Percentiles rank a stretch among this genome's conserved stretches.
phyloP scores from a whole-genome alignment of 306 rosid species.

The Dicorynia guianensis region DNA sequence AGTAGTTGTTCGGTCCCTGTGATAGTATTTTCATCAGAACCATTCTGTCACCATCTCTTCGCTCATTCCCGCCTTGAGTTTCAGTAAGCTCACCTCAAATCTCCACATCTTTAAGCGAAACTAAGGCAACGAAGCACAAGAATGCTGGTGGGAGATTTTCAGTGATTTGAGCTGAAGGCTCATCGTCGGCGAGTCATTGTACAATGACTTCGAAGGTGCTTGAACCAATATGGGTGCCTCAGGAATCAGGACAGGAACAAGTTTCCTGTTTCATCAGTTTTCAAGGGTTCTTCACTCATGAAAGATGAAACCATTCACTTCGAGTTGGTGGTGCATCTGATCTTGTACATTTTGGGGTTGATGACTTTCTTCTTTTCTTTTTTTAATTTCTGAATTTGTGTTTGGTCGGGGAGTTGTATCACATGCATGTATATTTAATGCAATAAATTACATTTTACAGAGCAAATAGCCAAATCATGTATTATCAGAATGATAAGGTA shows the following conservation, averaged over 20 bases:
- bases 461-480: slow-evolving; percentile 41
- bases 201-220: no score
- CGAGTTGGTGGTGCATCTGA: not conserved
- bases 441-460: slow-evolving; percentile 15
- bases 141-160: slow-evolving; percentile 42
- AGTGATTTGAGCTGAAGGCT: slow-evolving; percentile 29
- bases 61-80: slow-evolving; percentile 29
- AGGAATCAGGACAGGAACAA: slow-evolving; percentile 30
- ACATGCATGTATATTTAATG: slow-evolving; percentile 6
- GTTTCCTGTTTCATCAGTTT: slow-evolving; percentile 38
- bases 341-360: slow-evolving; percentile 18
- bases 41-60: slow-evolving; percentile 43
- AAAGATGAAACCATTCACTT: slow-evolving; percentile 20
- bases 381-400: not conserved
- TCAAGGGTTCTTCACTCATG: slow-evolving; percentile 37
- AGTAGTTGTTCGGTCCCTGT: slow-evolving; percentile 50
- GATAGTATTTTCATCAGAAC: slow-evolving; percentile 42
- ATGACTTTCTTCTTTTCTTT: not conserved
- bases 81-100: slow-evolving; percentile 24
- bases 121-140: slow-evolving; percentile 24
- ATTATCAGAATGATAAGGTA: slow-evolving; percentile 39
- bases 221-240: slow-evolving; percentile 13
- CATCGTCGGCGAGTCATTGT: no score
- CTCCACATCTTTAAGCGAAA: slow-evolving; percentile 48
- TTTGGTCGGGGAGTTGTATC: slow-evolving; percentile 1